Conservation (phyloP, 805 yeast species). For the Ogataea sp. region DNA sequence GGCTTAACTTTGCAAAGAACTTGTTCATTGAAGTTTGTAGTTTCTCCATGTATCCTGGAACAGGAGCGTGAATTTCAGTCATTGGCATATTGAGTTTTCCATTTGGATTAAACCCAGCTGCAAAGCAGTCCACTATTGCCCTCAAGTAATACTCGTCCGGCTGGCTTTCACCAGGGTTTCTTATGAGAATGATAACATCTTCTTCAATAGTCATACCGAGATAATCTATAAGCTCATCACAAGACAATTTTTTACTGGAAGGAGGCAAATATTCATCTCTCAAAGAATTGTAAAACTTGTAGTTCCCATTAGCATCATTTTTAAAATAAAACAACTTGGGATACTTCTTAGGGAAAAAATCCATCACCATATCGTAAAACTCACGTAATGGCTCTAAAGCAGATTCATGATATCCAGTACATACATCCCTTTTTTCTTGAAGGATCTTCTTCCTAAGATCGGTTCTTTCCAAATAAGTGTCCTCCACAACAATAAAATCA, state of each 20-base stretch:
- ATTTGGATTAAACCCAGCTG: constrained; percentile 67
- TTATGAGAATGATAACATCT: constrained; percentile 49
- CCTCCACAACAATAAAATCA: constrained; percentile 56
- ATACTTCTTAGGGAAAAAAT: constrained; percentile 37
- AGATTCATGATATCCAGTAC: constrained; percentile 24
- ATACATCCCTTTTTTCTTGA: constrained; percentile 23
- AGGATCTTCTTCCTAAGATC: constrained; percentile 29
- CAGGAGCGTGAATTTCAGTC: constrained; percentile 60
- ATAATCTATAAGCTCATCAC: constrained; percentile 9
- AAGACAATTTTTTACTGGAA: constrained; percentile 7
- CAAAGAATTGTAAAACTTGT: constrained; percentile 29
- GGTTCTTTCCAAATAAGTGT: constrained; percentile 43
- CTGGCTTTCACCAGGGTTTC: constrained; percentile 27
- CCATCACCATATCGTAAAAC: constrained; percentile 8
- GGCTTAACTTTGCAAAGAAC: constrained; percentile 50
- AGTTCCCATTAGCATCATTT: constrained; percentile 12
- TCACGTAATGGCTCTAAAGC: constrained; percentile 35
- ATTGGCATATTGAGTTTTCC: constrained; percentile 44
- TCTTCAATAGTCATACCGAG: constrained; percentile 41
- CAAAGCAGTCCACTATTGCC: constrained; percentile 53
- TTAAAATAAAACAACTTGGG: constrained; percentile 40
- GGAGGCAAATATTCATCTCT: constrained; percentile 31
- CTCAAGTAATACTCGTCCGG: constrained; percentile 50
- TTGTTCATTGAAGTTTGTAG: constrained; percentile 57
- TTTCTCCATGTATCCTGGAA: constrained; percentile 54